Conservation (phyloP, 495 filamentous ascomycete genomes). For the Haplographium delicatum region DNA sequence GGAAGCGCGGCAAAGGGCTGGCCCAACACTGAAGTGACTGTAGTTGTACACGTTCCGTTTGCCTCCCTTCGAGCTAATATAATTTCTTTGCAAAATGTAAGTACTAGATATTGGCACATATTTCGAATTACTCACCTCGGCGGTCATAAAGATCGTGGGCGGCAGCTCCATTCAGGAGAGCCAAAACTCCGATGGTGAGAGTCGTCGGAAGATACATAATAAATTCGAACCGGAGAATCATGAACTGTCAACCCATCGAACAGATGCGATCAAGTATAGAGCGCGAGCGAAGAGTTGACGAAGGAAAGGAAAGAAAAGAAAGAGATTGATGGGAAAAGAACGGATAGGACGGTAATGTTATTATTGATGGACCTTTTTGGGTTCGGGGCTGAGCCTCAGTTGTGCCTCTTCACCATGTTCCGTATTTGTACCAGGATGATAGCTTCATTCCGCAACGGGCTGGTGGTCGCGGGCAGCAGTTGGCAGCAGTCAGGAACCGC, state of each 20-base stretch:
- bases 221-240: background rate
- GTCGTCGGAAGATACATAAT: constrained; percentile 12
- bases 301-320: background rate
- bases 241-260: constrained; percentile 8
- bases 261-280: background rate
- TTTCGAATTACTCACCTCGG: constrained; percentile 4
- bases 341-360: background rate
- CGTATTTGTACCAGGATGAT: too few species aligned
- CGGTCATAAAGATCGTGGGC: background rate
- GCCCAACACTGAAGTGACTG: background rate
- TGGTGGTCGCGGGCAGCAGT: background rate
- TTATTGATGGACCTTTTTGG: background rate
- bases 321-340: background rate
- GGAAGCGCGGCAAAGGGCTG: background rate
- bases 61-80: background rate
- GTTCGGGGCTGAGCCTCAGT: constrained; percentile 1
- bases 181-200: constrained; percentile 9
- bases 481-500: background rate
- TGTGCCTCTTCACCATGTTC: background rate
- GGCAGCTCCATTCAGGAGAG: constrained; percentile 4
- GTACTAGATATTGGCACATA: background rate
- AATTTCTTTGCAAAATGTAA: background rate
- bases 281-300: background rate
- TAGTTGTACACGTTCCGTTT: background rate
- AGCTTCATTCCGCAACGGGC: background rate